Conservation (phyloP, 257 asterid species). For the Gentiana dahurica region DNA sequence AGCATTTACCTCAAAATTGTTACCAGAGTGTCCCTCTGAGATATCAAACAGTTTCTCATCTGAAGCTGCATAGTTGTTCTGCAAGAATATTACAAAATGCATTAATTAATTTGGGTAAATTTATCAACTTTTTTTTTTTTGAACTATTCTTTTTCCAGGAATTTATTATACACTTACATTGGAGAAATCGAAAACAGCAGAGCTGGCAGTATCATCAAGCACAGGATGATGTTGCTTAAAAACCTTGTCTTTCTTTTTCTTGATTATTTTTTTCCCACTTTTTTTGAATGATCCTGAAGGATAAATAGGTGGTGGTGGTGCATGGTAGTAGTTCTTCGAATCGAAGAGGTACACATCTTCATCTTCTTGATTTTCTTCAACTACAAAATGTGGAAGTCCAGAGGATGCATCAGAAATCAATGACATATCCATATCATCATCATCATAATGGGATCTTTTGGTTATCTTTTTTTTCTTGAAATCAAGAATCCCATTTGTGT, state of each 20-base stretch:
- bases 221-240: constrained; percentile 32
- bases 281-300: constrained; percentile 15
- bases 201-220: constrained; percentile 92
- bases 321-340: constrained; percentile 7
- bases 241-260: constrained; percentile 25
- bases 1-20: constrained; percentile 46
- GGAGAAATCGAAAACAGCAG: constrained; percentile 52
- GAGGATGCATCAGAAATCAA: constrained; percentile 93
- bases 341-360: constrained; percentile 1
- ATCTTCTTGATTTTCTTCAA: constrained; percentile 22
- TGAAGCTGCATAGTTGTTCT: constrained; percentile 31
- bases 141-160: too few species aligned
- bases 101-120: neutral
- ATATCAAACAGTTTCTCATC: constrained; percentile 27
- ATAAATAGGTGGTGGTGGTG: neutral
- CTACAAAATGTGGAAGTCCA: constrained; percentile 62
- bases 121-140: too few species aligned
- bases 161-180: constrained; percentile 26
- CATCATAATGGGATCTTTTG: constrained; percentile 10
- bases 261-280: constrained; percentile 12
- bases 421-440: constrained; percentile 56
- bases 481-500: constrained; percentile 1
- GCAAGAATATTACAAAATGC: constrained; percentile 8
- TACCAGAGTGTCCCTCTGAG: constrained; percentile 73
- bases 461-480: neutral